Base-by-base conservation (phyloP, 1,284 basidiomycete species). In the Paramarasmius palmivorus region DNA sequence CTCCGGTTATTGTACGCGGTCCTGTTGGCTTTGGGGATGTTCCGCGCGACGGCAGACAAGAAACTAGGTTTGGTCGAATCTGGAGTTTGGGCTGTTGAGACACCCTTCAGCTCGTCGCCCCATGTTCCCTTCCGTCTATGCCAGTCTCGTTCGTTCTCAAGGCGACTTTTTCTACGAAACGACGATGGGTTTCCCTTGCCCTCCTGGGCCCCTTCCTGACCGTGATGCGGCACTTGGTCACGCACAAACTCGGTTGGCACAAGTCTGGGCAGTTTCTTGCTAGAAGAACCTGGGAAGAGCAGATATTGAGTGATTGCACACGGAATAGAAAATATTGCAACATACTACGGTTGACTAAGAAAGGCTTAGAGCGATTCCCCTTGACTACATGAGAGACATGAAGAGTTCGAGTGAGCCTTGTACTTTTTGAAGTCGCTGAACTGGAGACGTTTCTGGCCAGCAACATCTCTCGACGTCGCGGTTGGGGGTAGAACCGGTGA, bases 231-330 rank as follows among this genome's bases (percentile, higher is more conserved):
- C 5, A 46, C 14, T 19, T 46, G n/a, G n/a, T 46, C 44, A 7
- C 44, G 44, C 25, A 32, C 26, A 46, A 46, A 46, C 25, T 29
- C 22, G 9, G 44, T 46, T n/a, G 44, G 44, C 19, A 29, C n/a
- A 2, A 46, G 44, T 26, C 12, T 17, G 14, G 44, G 29, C 4
- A 46, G 44, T n/a, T 32, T 46, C 1, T n/a, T 46, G 25, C 23
- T 29, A 12, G 12, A 6, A 32, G 29, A 32, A 32, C 29, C 29
- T 32, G 29, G n/a, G n/a, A n/a, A n/a, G n/a, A n/a, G n/a, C n/a
- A n/a, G n/a, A n/a, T n/a, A n/a, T n/a, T n/a, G n/a, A n/a, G n/a
- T n/a, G n/a, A n/a, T n/a, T n/a, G n/a, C n/a, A n/a, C n/a, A n/a
- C n/a, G n/a, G n/a, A n/a, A n/a, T n/a, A n/a, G n/a, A n/a, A n/a